Evolutionary conservation across 257 asterid species (phyloP).

Genomic region (Plantago elongata): DNA sequence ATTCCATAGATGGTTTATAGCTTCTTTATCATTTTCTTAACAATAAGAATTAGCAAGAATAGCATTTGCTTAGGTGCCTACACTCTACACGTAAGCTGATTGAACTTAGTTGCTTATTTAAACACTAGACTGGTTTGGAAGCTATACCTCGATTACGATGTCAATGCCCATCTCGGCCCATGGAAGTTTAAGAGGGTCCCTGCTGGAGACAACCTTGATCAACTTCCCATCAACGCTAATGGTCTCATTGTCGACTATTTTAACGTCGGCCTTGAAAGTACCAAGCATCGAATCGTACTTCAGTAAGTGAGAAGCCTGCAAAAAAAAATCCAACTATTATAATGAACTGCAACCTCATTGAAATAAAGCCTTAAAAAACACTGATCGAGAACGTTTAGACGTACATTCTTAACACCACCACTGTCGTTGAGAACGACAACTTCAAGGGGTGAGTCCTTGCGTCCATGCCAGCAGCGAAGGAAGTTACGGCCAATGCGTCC

Average conservation of each 20-base stretch:
- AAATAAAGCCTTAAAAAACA: not conserved
- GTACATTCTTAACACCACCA: conserved; percentile 87
- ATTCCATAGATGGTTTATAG: too few species aligned
- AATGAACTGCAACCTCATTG: not conserved
- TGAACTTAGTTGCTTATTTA: not conserved
- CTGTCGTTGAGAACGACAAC: conserved; percentile 85
- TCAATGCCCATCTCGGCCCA: conserved; percentile 95
- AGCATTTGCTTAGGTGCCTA: too few species aligned
- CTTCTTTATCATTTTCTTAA: too few species aligned
- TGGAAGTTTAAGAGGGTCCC: conserved; percentile 92
- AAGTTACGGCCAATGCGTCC: conserved; percentile 96
- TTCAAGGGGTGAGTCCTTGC: conserved; percentile 85
- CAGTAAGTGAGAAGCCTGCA: conserved; percentile 85
- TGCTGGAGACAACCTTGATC: conserved; percentile 70
- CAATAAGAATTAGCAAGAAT: too few species aligned
- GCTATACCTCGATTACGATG: conserved; percentile 75
- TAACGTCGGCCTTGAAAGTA: conserved; percentile 84
- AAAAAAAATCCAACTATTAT: not conserved
- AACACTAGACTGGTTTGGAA: not conserved
- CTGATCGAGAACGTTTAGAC: conserved; percentile 15
- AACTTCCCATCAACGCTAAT: conserved; percentile 83
- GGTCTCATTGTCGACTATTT: conserved; percentile 70
- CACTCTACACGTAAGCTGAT: too few species aligned
- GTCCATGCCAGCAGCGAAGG: conserved; percentile 96
- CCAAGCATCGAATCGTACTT: conserved; percentile 94